These are phyloP conservation scores for Cicer yamashitae DNA, from an alignment of 306 rosid species.

Conservation along the genomic window DNA sequence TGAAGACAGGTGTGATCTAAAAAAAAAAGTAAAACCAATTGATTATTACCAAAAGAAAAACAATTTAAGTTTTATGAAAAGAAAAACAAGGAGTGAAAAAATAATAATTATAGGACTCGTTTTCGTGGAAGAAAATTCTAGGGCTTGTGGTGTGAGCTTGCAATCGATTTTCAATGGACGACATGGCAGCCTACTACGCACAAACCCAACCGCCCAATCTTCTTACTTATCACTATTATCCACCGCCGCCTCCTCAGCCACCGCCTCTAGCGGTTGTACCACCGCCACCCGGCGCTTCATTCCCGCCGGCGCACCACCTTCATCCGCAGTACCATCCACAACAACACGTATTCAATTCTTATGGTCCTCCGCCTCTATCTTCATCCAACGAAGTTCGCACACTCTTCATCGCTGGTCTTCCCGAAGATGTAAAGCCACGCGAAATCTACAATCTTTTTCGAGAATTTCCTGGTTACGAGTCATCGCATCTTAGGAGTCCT, in stretches of 20 bases:
- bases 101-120: background rate
- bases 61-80: background rate
- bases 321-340: conserved; percentile 53
- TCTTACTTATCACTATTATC: conserved; percentile 66
- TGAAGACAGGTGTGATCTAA: too few species aligned
- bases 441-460: conserved; percentile 89
- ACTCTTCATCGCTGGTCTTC: conserved; percentile 89
- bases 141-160: conserved; percentile 43
- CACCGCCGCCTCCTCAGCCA: conserved; percentile 47
- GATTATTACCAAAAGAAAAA: background rate
- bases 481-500: conserved; percentile 90
- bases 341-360: conserved; percentile 55
- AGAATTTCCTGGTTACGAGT: conserved; percentile 90
- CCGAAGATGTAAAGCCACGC: conserved; percentile 84
- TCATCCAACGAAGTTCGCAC: conserved; percentile 79
- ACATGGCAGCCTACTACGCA: conserved; percentile 75
- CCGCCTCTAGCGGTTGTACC: conserved; percentile 50
- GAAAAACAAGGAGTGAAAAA: background rate
- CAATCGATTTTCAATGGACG: conserved; percentile 66
- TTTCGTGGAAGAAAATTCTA: background rate
- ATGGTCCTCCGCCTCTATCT: conserved; percentile 47
- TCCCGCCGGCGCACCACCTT: conserved; percentile 47
- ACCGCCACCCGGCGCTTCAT: conserved; percentile 53
- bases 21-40: too few species aligned
- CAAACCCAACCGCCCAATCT: conserved; percentile 60